A percentile compares a stretch with the other conserved stretches of the same genome.
phyloP scores from a whole-genome alignment of 2,329 filamentous ascomycete genomes.

The Aciculosporium take region DNA sequence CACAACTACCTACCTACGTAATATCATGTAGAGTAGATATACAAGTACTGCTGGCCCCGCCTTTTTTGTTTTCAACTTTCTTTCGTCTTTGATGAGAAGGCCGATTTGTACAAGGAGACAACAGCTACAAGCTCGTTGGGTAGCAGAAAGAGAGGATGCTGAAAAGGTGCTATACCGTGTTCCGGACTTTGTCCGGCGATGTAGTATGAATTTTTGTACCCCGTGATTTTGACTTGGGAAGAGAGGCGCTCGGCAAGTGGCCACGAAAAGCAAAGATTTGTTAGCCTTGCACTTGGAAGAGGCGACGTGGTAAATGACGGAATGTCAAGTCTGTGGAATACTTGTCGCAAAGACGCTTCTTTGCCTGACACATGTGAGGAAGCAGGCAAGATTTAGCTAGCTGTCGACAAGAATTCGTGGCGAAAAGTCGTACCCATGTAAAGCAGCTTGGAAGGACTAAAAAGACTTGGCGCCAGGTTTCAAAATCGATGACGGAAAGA shows the following conservation, averaged over 20 bases:
- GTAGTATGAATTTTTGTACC: conserved; percentile 80
- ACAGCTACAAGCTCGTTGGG: conserved; percentile 94
- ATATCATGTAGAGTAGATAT: not conserved
- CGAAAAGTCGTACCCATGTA: conserved; percentile 62
- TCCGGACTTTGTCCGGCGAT: conserved; percentile 61
- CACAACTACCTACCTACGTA: not conserved
- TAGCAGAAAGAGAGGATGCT: conserved; percentile 76
- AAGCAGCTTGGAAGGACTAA: conserved; percentile 62
- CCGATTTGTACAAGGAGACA: too few relatives aligned
- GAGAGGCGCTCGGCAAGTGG: conserved; percentile 64
- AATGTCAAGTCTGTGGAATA: not conserved
- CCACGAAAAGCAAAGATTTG: conserved; percentile 66
- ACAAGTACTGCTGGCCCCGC: not conserved
- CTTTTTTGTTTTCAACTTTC: not conserved
- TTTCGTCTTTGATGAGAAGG: too few relatives aligned
- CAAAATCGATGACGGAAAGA: conserved; percentile 52
- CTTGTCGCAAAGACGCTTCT: not conserved
- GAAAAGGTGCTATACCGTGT: conserved; percentile 62
- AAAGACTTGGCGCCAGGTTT: conserved; percentile 60
- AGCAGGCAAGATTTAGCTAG: conserved; percentile 53
- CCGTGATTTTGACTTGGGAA: conserved; percentile 74
- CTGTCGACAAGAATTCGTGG: conserved; percentile 66
- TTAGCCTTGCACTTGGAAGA: conserved; percentile 38
- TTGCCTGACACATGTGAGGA: conserved; percentile 72
- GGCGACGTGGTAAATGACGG: not conserved